Evolutionary conservation across 2,329 filamentous ascomycete genomes (phyloP).

Genomic region (Penicillium hordei): DNA sequence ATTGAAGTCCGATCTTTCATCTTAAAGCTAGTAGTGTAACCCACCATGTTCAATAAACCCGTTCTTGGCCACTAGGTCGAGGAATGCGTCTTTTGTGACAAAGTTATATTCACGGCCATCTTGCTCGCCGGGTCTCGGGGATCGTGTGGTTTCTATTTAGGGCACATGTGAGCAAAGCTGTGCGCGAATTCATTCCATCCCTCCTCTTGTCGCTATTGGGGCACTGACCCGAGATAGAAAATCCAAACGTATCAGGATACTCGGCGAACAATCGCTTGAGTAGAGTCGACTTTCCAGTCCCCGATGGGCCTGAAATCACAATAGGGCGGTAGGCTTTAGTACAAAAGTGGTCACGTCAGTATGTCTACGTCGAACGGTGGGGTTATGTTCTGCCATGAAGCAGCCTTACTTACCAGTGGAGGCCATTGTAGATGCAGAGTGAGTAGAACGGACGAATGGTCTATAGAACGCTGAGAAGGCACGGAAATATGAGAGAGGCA

Average conservation of each 20-base stretch:
- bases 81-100: slow-evolving; percentile 65
- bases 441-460: neutral
- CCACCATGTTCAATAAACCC: slow-evolving; percentile 74
- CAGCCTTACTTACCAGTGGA: slow-evolving; percentile 23
- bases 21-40: neutral
- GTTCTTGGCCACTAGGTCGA: slow-evolving; percentile 63
- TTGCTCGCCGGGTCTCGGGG: slow-evolving; percentile 71
- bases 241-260: slow-evolving; percentile 45
- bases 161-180: slow-evolving; percentile 14
- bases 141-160: slow-evolving; percentile 70
- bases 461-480: slow-evolving; percentile 3
- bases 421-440: slow-evolving; percentile 24
- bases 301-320: slow-evolving; percentile 39
- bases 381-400: neutral
- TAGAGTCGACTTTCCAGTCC: slow-evolving; percentile 46
- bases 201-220: neutral
- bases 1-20: neutral
- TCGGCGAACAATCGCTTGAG: slow-evolving; percentile 45
- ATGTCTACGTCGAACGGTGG: neutral
- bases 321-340: neutral
- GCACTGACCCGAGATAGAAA: slow-evolving; percentile 42
- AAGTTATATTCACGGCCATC: slow-evolving; percentile 82
- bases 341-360: neutral
- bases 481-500: slow-evolving; percentile 22
- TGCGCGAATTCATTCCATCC: neutral